Evolutionary conservation across 805 yeast species (phyloP), one percentile per base, ranked within the genome.

Genomic region (Maudiozyma bulderi): DNA sequence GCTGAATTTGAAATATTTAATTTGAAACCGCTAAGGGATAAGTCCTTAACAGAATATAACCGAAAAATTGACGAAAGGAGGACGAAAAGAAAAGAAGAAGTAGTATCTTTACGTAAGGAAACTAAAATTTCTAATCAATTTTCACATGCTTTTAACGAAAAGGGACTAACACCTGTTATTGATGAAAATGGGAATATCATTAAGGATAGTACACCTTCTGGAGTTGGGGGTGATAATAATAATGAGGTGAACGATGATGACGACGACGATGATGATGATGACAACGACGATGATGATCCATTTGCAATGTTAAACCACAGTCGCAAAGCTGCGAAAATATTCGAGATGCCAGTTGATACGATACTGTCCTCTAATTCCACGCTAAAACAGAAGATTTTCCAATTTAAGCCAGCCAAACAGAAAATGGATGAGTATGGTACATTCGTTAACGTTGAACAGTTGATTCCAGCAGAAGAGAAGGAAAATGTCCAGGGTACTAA

Each of bases 341-440:
- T 51, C 6, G 59, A 57, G 35, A 51, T 55, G 8, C 69, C 70
- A 2, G 55, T 62, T 5, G 71, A 67, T 50, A 55, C 54, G 6
- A 43, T 52, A 9, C 49, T 66, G 5, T 49, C 53, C 15, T 48
- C 56, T 15, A 62, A 45, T 43, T 59, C 56, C 53, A 57, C 46
- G 46, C 56, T 48, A 49, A 62, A 59, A 76, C 60, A 65, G 74
- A 77, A 74, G 42, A 83, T 85, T 86, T 93, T 91, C 60, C 98
- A 96, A 10, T 84, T 71, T 56, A 69, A 78, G 38, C 75, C 77
- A 1, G 75, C 73, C 44, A 77, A 78, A 56, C 69, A 76, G 28
- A 79, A 84, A 54, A 69, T 74, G 44, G 98, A 93, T 61, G 97
- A 91, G 55, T 93, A 91, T 64, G 99, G 99, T 32, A 82, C 80